Conservation (phyloP, 331 rosid genomes). For the Arachis monticola region DNA sequence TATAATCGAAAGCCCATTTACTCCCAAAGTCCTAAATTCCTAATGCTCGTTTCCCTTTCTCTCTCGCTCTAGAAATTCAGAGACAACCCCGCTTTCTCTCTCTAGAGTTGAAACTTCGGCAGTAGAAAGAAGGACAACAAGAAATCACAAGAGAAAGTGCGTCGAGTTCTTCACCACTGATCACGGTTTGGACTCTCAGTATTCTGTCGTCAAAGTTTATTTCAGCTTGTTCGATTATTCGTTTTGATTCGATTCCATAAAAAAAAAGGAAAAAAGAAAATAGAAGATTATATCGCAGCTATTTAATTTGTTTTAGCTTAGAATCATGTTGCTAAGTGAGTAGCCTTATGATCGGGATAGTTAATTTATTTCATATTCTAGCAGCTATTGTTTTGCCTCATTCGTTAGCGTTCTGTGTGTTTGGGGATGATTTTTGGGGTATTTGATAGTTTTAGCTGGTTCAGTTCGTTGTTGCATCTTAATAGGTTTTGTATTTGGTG, state of each 20-base stretch:
- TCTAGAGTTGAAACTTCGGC: conserved; percentile 50
- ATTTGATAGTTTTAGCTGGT: conserved; percentile 35
- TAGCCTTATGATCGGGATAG: conserved; percentile 36
- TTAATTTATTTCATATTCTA: conserved; percentile 15
- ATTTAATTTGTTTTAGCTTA: conserved; percentile 29
- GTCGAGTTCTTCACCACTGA: conserved; percentile 53
- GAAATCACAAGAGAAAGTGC: conserved; percentile 13
- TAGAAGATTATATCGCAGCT: neutral
- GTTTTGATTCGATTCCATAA: conserved; percentile 5
- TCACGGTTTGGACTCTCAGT: conserved; percentile 55
- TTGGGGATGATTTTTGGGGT: conserved; percentile 35
- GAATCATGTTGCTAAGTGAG: conserved; percentile 7
- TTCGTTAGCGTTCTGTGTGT: conserved; percentile 6
- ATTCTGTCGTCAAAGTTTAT: conserved; percentile 26
- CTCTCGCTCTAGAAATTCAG: neutral
- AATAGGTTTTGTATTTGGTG: neutral
- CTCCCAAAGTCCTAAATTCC: neutral
- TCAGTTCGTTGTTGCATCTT: neutral
- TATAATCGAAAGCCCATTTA: conserved; percentile 53
- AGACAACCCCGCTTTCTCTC: conserved; percentile 33
- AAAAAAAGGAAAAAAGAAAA: neutral
- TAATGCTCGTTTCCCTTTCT: conserved; percentile 4
- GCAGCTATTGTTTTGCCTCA: neutral
- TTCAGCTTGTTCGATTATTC: conserved; percentile 5
- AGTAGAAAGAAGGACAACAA: conserved; percentile 37